Evolutionary conservation across 805 yeast species (phyloP).

Genomic region (Cyberlindnera mycetangii): DNA sequence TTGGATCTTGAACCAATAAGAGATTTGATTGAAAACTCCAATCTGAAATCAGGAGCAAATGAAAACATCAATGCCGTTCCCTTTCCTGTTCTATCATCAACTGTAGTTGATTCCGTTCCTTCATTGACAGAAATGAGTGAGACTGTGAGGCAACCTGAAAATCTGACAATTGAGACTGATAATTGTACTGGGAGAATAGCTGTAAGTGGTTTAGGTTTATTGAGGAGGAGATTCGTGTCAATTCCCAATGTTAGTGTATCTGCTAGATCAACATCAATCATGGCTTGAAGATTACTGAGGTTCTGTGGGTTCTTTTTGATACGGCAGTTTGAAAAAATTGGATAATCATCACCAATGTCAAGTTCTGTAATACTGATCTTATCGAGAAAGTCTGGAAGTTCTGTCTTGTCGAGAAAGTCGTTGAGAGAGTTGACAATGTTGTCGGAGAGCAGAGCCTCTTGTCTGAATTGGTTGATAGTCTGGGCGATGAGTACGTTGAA

Average conservation of each 20-base stretch:
- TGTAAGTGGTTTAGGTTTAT: conserved; percentile 78
- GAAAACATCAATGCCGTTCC: conserved; percentile 83
- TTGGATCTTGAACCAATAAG: conserved; percentile 91
- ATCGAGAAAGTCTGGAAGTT: conserved; percentile 78
- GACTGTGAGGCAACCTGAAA: conserved; percentile 85
- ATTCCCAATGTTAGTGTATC: conserved; percentile 85
- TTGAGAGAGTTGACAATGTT: conserved; percentile 80
- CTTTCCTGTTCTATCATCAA: conserved; percentile 24
- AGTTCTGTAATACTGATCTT: conserved; percentile 78
- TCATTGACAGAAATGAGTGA: conserved; percentile 37
- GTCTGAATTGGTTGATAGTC: conserved; percentile 77
- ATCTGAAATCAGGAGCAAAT: conserved; percentile 84
- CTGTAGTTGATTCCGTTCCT: neutral
- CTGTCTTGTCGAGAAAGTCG: conserved; percentile 54
- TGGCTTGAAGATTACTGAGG: conserved; percentile 63
- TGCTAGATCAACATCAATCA: conserved; percentile 84
- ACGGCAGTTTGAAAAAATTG: conserved; percentile 90
- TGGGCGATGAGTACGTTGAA: conserved; percentile 93
- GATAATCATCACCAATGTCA: conserved; percentile 92
- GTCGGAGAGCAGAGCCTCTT: conserved; percentile 84
- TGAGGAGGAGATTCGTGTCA: conserved; percentile 73
- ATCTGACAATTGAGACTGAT: conserved; percentile 84
- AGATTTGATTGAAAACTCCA: conserved; percentile 86
- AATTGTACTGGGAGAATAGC: conserved; percentile 86
- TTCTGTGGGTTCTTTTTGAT: conserved; percentile 57